These are phyloP conservation scores for Cornus suecica DNA, from an alignment of 148 eudicot genomes.

Conservation along the genomic window DNA sequence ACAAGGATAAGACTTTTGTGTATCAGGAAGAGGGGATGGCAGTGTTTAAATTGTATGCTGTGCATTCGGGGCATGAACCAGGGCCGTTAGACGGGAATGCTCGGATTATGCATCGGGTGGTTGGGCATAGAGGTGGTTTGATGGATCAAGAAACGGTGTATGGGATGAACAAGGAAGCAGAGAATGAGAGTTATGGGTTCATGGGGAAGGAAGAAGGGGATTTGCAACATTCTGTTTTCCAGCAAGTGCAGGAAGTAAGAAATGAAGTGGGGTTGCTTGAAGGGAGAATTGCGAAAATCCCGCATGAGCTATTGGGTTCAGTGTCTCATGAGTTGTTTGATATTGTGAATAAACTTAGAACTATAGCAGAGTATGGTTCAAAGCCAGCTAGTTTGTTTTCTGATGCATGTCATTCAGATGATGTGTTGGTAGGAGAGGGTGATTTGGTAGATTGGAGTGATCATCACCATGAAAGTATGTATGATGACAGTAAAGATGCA, in stretches of 20 bases:
- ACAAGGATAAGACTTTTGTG: slow-evolving; percentile 92
- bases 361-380: slow-evolving; percentile 56
- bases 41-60: slow-evolving; percentile 89
- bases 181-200: slow-evolving; percentile 48
- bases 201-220: slow-evolving; percentile 56
- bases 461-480: slow-evolving; percentile 52
- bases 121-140: slow-evolving; percentile 79
- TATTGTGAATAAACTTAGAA: slow-evolving; percentile 65
- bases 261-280: slow-evolving; percentile 63
- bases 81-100: slow-evolving; percentile 98
- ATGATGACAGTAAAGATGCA: slow-evolving; percentile 62
- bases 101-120: slow-evolving; percentile 92
- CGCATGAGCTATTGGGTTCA: slow-evolving; percentile 49
- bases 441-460: slow-evolving; percentile 78
- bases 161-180: slow-evolving; percentile 73
- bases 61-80: slow-evolving; percentile 95
- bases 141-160: slow-evolving; percentile 71
- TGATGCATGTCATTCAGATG: slow-evolving; percentile 61
- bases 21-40: slow-evolving; percentile 91
- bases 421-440: slow-evolving; percentile 64
- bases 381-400: slow-evolving; percentile 53
- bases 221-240: slow-evolving; percentile 52
- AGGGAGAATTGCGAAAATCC: slow-evolving; percentile 54
- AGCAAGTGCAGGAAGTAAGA: slow-evolving; percentile 69
- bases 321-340: slow-evolving; percentile 71